phyloP scores from a whole-genome alignment of 1,284 basidiomycete genomes.

The Trichosporon sp. region DNA sequence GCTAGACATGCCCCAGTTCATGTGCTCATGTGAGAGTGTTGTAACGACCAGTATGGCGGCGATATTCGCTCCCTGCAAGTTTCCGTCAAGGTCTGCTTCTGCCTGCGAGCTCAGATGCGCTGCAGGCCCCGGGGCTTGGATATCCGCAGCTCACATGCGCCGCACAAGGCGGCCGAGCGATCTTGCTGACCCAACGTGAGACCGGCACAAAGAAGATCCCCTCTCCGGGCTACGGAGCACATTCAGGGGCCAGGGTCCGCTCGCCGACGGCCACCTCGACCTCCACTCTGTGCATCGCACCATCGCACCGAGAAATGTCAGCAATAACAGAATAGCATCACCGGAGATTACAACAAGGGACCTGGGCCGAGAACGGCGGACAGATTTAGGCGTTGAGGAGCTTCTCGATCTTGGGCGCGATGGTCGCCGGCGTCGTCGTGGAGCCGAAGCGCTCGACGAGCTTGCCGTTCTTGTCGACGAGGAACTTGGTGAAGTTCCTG shows the following conservation, averaged over 20 bases:
- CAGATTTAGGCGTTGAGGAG: conserved; percentile 31
- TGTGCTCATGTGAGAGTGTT: too few relatives aligned
- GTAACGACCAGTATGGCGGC: too few relatives aligned
- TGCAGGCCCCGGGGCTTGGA: not conserved
- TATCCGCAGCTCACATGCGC: not conserved
- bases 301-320: not conserved
- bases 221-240: not conserved
- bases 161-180: not conserved
- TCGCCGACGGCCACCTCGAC: not conserved
- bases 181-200: not conserved
- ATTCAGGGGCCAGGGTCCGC: not conserved
- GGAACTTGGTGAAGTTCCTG: conserved; percentile 55
- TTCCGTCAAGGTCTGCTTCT: too few relatives aligned
- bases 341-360: conserved; percentile 1
- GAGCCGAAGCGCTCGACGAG: conserved; percentile 46
- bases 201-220: not conserved
- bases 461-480: conserved; percentile 47
- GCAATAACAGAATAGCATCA: conserved; percentile 2
- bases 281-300: not conserved
- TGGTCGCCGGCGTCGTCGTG: conserved; percentile 44
- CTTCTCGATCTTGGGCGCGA: conserved; percentile 48
- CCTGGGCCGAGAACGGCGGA: not conserved
- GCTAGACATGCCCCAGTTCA: too few relatives aligned
- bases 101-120: too few relatives aligned
- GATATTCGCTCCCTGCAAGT: too few relatives aligned